A percentile compares a stretch with the other conserved stretches of the same genome.
Conservation (phyloP, 2,329 filamentous ascomycete genomes). For the Aspergillus fijiensis region DNA sequence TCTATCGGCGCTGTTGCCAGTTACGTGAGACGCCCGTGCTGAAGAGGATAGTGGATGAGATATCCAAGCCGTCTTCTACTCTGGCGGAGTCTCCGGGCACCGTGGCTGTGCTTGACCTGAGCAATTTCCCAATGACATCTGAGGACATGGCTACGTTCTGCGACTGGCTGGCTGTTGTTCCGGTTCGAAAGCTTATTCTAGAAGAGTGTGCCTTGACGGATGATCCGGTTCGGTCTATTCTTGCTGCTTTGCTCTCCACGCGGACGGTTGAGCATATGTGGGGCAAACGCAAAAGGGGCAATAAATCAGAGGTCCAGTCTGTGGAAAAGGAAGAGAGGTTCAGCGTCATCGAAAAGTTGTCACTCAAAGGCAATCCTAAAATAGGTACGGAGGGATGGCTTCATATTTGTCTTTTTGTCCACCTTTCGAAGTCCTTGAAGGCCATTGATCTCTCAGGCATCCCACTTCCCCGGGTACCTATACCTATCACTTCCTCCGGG, state of each 20-base stretch:
- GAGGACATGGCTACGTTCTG: conserved; percentile 83
- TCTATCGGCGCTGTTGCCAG: conserved; percentile 93
- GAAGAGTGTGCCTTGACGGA: conserved; percentile 87
- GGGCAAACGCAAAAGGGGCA: conserved; percentile 45
- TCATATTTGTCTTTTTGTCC: conserved; percentile 82
- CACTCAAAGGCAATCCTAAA: conserved; percentile 83
- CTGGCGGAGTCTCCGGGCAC: conserved; percentile 67
- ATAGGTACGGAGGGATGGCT: conserved; percentile 87
- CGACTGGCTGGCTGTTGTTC: conserved; percentile 91
- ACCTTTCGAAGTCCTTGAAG: conserved; percentile 84
- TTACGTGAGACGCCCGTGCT: conserved; percentile 88
- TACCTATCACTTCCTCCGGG: conserved; percentile 26
- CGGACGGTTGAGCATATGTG: conserved; percentile 63
- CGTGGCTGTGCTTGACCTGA: conserved; percentile 78
- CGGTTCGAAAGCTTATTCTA: conserved; percentile 79
- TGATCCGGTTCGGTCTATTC: conserved; percentile 79
- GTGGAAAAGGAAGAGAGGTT: conserved; percentile 36
- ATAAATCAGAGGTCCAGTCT: conserved; percentile 37
- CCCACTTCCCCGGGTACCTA: conserved; percentile 61
- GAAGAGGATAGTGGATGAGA: conserved; percentile 87
- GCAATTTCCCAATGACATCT: conserved; percentile 78
- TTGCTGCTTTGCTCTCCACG: conserved; percentile 80
- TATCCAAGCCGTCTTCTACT: conserved; percentile 68
- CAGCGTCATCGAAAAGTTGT: conserved; percentile 81
- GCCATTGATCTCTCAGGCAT: conserved; percentile 84